Conservation (phyloP, 2,329 filamentous ascomycete genomes). For the Colletotrichum trifolii region DNA sequence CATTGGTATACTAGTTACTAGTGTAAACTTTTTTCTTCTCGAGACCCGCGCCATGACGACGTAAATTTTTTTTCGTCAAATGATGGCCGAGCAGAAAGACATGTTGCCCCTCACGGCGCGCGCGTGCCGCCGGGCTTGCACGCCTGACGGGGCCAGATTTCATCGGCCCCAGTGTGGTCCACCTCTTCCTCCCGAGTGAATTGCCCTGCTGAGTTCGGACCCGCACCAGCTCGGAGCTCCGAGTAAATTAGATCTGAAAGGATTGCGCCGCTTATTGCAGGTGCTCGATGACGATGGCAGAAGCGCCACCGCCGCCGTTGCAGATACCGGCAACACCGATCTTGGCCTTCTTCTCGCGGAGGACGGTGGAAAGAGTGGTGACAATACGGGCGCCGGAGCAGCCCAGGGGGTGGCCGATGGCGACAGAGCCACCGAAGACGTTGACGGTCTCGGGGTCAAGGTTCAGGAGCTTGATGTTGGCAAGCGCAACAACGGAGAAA, state of each 20-base stretch:
- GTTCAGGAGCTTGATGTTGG: slow-evolving; percentile 92
- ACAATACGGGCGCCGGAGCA: slow-evolving; percentile 94
- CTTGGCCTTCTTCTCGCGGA: slow-evolving; percentile 92
- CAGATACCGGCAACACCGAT: slow-evolving; percentile 95
- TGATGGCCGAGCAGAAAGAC: not conserved
- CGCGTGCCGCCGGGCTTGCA: slow-evolving; percentile 1
- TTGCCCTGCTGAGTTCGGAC: slow-evolving; percentile 6
- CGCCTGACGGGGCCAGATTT: slow-evolving; percentile 5
- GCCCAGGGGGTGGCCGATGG: slow-evolving; percentile 94
- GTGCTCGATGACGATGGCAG: slow-evolving; percentile 89
- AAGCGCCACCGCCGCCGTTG: slow-evolving; percentile 97
- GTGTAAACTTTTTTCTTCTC: slow-evolving; percentile 10
- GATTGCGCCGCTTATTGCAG: slow-evolving; percentile 58
- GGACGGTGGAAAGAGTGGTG: slow-evolving; percentile 87
- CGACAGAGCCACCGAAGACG: slow-evolving; percentile 93
- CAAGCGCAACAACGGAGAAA: slow-evolving; percentile 94
- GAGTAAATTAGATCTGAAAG: slow-evolving; percentile 1
- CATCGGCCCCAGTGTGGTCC: slow-evolving; percentile 1
- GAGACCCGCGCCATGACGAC: slow-evolving; percentile 6
- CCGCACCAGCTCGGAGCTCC: slow-evolving; percentile 28
- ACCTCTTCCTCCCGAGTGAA: slow-evolving; percentile 15
- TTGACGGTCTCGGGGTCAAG: slow-evolving; percentile 90
- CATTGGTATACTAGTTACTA: slow-evolving; percentile 31
- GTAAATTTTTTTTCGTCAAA: slow-evolving; percentile 14
- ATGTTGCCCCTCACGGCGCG: not conserved